phyloP scores from a whole-genome alignment of 306 rosid species.

The Fragaria iinumae region DNA sequence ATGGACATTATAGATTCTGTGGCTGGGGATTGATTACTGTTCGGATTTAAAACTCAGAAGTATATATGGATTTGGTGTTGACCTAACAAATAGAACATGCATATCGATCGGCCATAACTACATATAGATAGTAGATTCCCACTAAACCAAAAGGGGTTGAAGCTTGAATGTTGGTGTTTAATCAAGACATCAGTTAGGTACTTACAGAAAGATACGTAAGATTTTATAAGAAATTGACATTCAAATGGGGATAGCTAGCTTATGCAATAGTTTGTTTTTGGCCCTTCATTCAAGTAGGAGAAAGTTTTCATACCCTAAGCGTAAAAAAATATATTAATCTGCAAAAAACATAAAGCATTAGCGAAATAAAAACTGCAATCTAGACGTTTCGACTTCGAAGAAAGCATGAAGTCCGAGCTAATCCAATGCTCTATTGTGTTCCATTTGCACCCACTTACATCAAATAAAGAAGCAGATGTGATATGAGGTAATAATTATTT shows the following conservation, averaged over 20 bases:
- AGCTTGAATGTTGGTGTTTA: neutral
- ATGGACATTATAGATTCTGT: slow-evolving; percentile 18
- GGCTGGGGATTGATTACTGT: slow-evolving; percentile 10
- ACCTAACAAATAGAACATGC: neutral
- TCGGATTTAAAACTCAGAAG: neutral
- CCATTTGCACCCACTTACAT: too few species aligned
- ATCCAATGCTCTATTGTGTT: too few species aligned
- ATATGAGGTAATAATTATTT: too few species aligned
- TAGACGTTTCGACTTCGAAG: too few species aligned
- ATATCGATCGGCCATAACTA: neutral
- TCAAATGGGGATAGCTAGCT: neutral
- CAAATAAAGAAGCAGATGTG: too few species aligned
- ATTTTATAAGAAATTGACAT: neutral
- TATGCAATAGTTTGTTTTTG: too few species aligned
- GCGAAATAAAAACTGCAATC: too few species aligned
- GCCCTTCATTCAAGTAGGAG: too few species aligned
- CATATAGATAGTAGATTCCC: neutral
- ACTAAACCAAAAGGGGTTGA: neutral
- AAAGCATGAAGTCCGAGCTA: too few species aligned
- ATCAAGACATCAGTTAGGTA: neutral
- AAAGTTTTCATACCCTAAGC: too few species aligned
- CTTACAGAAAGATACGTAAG: neutral
- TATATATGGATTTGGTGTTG: neutral
- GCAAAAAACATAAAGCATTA: too few species aligned
- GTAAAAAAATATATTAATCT: too few species aligned